Base-by-base conservation (phyloP, 2,329 filamentous ascomycete species). In the Fusarium sp. region DNA sequence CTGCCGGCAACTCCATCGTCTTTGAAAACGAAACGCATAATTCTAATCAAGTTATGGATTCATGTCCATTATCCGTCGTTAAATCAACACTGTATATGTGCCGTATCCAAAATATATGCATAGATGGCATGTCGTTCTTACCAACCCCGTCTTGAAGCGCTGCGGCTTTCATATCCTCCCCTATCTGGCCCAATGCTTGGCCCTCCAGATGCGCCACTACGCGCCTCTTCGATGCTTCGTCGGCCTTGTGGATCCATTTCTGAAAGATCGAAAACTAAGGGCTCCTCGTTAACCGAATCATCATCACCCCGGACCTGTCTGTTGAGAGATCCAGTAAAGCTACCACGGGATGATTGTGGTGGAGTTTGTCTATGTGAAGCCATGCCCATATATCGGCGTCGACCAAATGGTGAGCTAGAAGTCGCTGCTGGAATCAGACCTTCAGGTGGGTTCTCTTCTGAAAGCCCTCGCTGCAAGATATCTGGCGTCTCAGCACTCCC, bases 221-320 rank as follows among this genome's bases (percentile, higher is more conserved):
- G 77, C 2, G 78, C 80, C 65, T 90, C 88, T 69, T 90, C 88
- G 10, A 90, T 77, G 70, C 87, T 90, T 66, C 86, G 83, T 65
- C 88, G 82, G 45, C 85, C 84, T 58, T 85, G 84, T 19, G 86
- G 82, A 70, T 89, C 89, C 75, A 92, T 86, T 77, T 93, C 91
- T 37, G 89, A 91, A 84, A 93, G 88, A 67, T 91, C 89, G 77
- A 93, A 93, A 12, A 93, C 83, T 12, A 93, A 78, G 1, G 89
- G 89, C 74, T 93, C 91, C 57, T 92, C 91, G 63, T 91, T 89
- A 25, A 83, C 79, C 8, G 87, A 86, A 53, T 84, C 82, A 45
- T 83, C 81, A 25, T 84, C 82, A n/a, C 77, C 81, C 7, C 81
- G 80, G 7, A 74, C 75, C 19, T 80, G 73, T n/a, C 81, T 76